These are phyloP conservation scores for Friedmanniomyces simplex DNA, from an alignment of 495 filamentous ascomycete genomes.

Conservation along the genomic window DNA sequence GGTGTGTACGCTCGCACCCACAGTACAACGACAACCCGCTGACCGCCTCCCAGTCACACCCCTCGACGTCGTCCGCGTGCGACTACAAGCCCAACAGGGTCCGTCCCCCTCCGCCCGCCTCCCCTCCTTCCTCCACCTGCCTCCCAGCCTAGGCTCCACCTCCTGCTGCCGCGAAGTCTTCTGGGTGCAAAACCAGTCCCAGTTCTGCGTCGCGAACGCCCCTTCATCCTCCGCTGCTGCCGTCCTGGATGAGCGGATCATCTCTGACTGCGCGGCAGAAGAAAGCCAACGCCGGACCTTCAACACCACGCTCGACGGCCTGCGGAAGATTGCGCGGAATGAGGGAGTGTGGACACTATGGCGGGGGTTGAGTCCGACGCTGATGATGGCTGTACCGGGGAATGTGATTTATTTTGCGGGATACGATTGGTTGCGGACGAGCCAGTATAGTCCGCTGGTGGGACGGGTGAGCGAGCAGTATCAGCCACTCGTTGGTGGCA, in stretches of 20 bases:
- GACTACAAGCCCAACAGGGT: slow-evolving; percentile 73
- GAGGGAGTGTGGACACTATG: slow-evolving; percentile 82
- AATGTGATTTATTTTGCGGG: slow-evolving; percentile 99
- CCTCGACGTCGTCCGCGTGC: slow-evolving; percentile 91
- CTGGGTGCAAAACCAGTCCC: slow-evolving; percentile 78
- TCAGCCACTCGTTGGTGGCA: slow-evolving; percentile 70
- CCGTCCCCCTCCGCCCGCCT: slow-evolving; percentile 31
- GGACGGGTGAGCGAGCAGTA: slow-evolving; percentile 50
- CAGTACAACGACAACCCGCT: not conserved
- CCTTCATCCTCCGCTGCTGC: slow-evolving; percentile 29
- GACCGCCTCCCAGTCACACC: slow-evolving; percentile 60
- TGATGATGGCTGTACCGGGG: slow-evolving; percentile 86
- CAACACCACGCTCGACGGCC: slow-evolving; percentile 80
- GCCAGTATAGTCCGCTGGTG: slow-evolving; percentile 56
- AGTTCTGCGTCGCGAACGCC: slow-evolving; percentile 61
- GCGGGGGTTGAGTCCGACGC: slow-evolving; percentile 83
- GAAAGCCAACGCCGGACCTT: slow-evolving; percentile 73
- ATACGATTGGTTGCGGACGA: slow-evolving; percentile 86
- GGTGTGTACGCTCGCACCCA: slow-evolving; percentile 44
- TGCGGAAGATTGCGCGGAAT: slow-evolving; percentile 92
- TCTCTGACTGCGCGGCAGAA: slow-evolving; percentile 72
- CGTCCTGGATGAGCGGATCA: slow-evolving; percentile 26
- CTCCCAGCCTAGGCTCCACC: slow-evolving; percentile 76
- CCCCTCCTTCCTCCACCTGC: slow-evolving; percentile 52
- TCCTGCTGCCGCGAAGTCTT: slow-evolving; percentile 96